Base-by-base conservation (phyloP, 106 monocot species). In the Agapanthus africanus region DNA sequence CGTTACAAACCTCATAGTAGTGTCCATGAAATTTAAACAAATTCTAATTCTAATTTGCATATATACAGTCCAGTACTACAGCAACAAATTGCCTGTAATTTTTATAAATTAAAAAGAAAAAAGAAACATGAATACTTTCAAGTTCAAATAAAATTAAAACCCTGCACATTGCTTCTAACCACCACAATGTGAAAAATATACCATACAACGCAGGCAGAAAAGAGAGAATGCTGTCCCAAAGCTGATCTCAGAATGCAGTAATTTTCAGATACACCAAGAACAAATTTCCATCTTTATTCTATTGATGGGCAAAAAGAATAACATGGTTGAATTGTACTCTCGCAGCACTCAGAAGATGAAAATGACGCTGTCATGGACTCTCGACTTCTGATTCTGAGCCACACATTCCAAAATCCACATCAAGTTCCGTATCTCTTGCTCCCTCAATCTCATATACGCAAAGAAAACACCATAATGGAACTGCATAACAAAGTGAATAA, bases 351-450 rank as follows among this genome's bases (percentile, higher is more conserved):
- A 94, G 40, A 94, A 94, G 49, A 88, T 91, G 76, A 90, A 90
- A 18, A 94, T 87, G 13, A 90, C 90, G 21, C 94, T 94, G 83
- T 90, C 90, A 23, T 94, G 94, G 39, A 94, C 82, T 68, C 90
- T 80, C 22, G 82, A 79, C 75, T 91, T 95, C 84, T 95, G 95
- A 63, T 95, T 91, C 73, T 95, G 94, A 4, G 91, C 94, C 13
- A 95, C 88, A 63, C 94, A 95, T 70, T 91, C 91, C 7, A 88
- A 95, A 31, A 95, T 88, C 95, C 95, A 95, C 95, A 95, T 95
- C 44, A 95, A 70, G 71, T 95, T 95, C 69, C 95, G 71, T 5
- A 95, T 91, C 77, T 95, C 95, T 66, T 95, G 94, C 78, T 94
- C 93, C 54, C 90, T 76, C 69, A 94, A 71, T 77, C 94, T 74